Evolutionary conservation across 805 yeast species (phyloP), one percentile per base, ranked within the genome.

Genomic region (Hanseniaspora singularis): DNA sequence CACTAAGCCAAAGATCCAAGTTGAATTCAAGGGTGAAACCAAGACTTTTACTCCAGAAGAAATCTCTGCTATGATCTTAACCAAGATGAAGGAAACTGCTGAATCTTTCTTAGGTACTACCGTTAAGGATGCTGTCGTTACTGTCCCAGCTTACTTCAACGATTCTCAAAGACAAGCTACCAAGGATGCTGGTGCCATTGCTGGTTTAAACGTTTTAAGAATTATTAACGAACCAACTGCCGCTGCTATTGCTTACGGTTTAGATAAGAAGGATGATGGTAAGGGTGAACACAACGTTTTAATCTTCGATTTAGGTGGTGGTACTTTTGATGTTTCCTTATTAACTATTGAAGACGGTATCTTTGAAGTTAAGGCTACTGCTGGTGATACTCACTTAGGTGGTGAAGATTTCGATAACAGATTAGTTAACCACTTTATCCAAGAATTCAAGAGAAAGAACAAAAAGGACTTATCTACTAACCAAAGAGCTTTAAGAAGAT

Each of bases 401-500:
- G 96, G 96, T 80, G 96, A 88, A 73, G 97, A 88, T 73, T 89
- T 89, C 69, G 97, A 89, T 70, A 77, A 85, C 80, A 82, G 95
- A 72, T 79, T 89, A 65, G 96, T 88, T 56, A 86, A 75, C 75
- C 89, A 79, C 76, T 88, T 88, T 66, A 84, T 81, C 57, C 79
- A 77, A 65, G 96, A 89, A 73, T 89, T 88, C 81, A 88, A 89
- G 86, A 80, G 96, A 75, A 88, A 89, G 79, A 77, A 84, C 80
- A 86, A 86, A 81, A 85, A 86, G 77, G 97, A 89, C 67, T 71
- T 89, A 56, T 76, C 95, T 46, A 57, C 77, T 60, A 87, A 88
- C 80, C 95, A 87, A 75, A 85, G 97, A 77, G 94, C 97, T 54
- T 75, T 89, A 66, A 85, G 97, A 77, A 86, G 96, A 80, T 77